Conservation (phyloP, 495 filamentous ascomycete genomes). For the Daldinia bambusicola region DNA sequence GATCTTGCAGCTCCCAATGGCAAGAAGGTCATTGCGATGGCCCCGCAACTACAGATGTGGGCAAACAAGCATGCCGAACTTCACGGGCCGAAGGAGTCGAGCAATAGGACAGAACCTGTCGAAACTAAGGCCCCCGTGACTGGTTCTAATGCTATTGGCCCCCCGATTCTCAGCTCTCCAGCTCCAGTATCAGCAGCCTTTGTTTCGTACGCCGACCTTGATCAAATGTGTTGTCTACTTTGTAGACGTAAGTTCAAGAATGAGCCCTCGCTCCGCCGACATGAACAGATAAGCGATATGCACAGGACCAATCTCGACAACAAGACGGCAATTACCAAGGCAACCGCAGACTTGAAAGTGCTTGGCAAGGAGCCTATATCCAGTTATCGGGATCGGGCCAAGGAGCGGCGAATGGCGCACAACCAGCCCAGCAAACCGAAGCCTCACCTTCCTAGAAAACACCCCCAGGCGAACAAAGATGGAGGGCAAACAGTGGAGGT, state of each 20-base stretch:
- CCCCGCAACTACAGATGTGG: conserved; percentile 86
- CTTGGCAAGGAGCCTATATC: conserved; percentile 53
- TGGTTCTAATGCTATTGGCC: conserved; percentile 39
- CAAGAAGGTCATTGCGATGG: conserved; percentile 63
- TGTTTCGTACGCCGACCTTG: conserved; percentile 74
- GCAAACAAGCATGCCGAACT: conserved; percentile 86
- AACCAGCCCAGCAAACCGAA: conserved; percentile 70
- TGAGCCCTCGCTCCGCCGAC: conserved; percentile 72
- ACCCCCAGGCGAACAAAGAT: conserved; percentile 43
- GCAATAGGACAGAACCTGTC: conserved; percentile 11
- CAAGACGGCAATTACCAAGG: conserved; percentile 66
- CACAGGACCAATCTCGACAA: conserved; percentile 77
- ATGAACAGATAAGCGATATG: conserved; percentile 79
- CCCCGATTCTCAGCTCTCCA: conserved; percentile 7
- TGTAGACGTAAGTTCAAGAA: conserved; percentile 80
- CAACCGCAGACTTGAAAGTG: conserved; percentile 63
- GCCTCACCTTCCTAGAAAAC: conserved; percentile 55
- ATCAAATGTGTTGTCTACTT: conserved; percentile 78
- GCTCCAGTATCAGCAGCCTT: conserved; percentile 36
- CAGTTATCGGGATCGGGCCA: conserved; percentile 83
- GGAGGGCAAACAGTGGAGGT: conserved; percentile 29
- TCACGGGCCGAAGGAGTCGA: conserved; percentile 64
- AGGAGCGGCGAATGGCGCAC: conserved; percentile 80
- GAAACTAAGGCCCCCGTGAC: conserved; percentile 38
- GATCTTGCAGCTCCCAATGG: conserved; percentile 60